Evolutionary conservation across 495 filamentous ascomycete species (phyloP).

Genomic region (Aspergillus sclerotiicarbonarius): DNA sequence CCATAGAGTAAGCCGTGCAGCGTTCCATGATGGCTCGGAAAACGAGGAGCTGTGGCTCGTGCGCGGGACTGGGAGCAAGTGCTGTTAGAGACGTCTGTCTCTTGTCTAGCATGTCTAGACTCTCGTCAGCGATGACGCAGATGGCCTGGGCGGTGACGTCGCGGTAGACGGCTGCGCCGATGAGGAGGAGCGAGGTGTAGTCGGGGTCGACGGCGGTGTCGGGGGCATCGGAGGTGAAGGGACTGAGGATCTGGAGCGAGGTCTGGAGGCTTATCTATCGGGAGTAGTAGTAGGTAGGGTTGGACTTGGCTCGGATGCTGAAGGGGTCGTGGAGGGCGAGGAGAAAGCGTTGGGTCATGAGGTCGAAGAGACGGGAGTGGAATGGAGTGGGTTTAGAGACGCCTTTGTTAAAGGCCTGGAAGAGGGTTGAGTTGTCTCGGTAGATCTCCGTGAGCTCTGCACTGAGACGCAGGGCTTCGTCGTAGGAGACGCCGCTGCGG

Average conservation of each 20-base stretch:
- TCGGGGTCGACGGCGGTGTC: neutral
- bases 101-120: neutral
- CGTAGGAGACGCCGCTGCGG: constrained; percentile 39
- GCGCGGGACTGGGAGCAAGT: neutral
- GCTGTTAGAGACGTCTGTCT: neutral
- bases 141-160: neutral
- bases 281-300: constrained; percentile 5
- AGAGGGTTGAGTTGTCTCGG: neutral
- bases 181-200: neutral
- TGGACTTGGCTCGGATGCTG: constrained; percentile 30
- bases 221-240: neutral
- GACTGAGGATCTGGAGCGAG: constrained; percentile 1
- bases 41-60: neutral
- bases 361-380: constrained; percentile 30
- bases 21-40: neutral
- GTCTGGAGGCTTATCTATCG: constrained; percentile 3
- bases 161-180: neutral
- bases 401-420: neutral
- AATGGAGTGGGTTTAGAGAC: constrained; percentile 21
- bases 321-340: constrained; percentile 48
- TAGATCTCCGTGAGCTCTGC: neutral
- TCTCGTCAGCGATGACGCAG: neutral
- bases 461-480: constrained; percentile 12
- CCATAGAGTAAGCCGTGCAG: neutral
- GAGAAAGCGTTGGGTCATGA: constrained; percentile 46